A percentile compares a stretch with the other conserved stretches of the same genome.
Evolutionary conservation across 345 rosid genomes (phyloP).

Genomic region (Brassica rapa): DNA sequence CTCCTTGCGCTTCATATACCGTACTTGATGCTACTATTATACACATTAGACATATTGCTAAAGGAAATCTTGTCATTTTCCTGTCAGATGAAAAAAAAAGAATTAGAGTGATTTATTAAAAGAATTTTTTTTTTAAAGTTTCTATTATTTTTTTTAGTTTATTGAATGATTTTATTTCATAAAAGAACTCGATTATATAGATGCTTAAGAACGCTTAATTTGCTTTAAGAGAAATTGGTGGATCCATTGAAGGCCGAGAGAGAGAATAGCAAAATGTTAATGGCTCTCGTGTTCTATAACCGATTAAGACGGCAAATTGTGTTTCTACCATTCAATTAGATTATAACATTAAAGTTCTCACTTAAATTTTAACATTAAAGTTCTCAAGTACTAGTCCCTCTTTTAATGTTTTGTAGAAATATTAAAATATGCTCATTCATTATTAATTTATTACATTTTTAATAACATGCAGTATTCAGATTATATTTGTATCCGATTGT

Average conservation of each 20-base stretch:
- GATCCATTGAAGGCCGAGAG: conserved; percentile 15
- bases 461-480: not conserved
- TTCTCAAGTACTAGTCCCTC: not conserved
- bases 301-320: conserved; percentile 11
- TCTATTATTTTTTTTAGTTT: not conserved
- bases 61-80: conserved; percentile 20
- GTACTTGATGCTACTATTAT: conserved; percentile 23
- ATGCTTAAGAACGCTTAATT: not conserved
- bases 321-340: not conserved
- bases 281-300: conserved; percentile 18
- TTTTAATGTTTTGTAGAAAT: not conserved
- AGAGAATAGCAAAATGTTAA: conserved; percentile 14
- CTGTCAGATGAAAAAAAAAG: not conserved
- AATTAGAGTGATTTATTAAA: not conserved
- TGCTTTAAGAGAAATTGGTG: conserved; percentile 29
- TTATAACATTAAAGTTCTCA: not conserved
- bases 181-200: conserved; percentile 15
- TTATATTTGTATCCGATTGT: not conserved
- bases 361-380: not conserved
- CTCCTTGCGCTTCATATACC: conserved; percentile 29
- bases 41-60: conserved; percentile 16
- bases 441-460: not conserved
- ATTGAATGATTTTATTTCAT: conserved; percentile 1
- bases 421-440: not conserved
- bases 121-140: not conserved